A percentile compares a stretch with the other conserved stretches of the same genome.
Conservation (phyloP, 768 basidiomycete genomes). For the Panaeolus papilionaceus region DNA sequence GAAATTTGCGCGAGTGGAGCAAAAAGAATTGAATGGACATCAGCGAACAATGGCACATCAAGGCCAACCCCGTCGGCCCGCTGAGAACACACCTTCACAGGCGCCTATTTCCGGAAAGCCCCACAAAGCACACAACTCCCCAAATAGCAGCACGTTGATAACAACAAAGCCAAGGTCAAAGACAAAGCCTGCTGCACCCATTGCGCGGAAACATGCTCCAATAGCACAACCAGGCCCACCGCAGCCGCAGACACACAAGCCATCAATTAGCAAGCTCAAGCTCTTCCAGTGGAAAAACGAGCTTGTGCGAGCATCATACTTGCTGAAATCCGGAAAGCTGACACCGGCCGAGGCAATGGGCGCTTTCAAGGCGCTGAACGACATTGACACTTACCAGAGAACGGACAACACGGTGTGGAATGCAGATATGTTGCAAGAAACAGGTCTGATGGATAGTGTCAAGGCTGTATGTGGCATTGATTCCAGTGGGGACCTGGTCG, state of each 20-base stretch:
- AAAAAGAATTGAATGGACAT: background rate
- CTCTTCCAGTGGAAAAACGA: conserved; percentile 15
- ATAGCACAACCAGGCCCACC: background rate
- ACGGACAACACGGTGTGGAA: conserved; percentile 12
- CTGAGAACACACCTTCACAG: background rate
- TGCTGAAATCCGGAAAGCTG: conserved; percentile 28
- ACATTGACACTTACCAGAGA: background rate
- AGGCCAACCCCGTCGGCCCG: background rate
- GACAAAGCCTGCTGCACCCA: background rate
- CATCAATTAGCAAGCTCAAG: conserved; percentile 11
- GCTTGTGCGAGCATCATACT: conserved; percentile 16
- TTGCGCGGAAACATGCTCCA: background rate
- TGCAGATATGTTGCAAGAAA: conserved; percentile 11
- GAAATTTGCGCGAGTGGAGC: background rate
- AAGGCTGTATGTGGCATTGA: conserved; percentile 10
- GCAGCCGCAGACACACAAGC: background rate
- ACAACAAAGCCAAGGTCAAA: background rate
- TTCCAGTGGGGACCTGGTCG: background rate
- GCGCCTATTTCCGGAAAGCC: conserved; percentile 5
- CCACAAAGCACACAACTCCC: background rate
- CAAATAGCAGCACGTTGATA: background rate
- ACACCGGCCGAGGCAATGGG: conserved; percentile 11
- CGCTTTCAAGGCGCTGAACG: conserved; percentile 16
- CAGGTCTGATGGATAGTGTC: conserved; percentile 15
- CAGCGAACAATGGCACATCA: background rate